Percentiles rank a stretch among this genome's conserved stretches.
phyloP scores from a whole-genome alignment of 129 eudicot genomes.

The Chrysanthemum makinoi region DNA sequence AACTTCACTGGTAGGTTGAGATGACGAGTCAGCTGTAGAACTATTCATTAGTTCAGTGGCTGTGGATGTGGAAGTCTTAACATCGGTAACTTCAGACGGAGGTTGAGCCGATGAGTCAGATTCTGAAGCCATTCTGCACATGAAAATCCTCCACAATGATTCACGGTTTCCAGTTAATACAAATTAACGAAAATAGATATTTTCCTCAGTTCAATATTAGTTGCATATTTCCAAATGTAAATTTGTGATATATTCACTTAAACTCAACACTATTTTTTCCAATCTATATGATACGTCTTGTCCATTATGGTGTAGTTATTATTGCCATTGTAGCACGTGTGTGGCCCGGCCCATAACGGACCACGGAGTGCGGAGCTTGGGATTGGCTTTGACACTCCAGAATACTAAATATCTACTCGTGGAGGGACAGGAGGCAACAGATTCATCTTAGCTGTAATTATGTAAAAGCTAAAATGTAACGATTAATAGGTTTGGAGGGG shows the following conservation, averaged over 20 bases:
- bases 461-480: too few relatives aligned
- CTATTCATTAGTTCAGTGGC: slow-evolving; percentile 27
- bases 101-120: slow-evolving; percentile 37
- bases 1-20: slow-evolving; percentile 35
- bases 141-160: slow-evolving; percentile 19
- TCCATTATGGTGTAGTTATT: not conserved
- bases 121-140: slow-evolving; percentile 70
- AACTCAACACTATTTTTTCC: too few relatives aligned
- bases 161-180: not conserved
- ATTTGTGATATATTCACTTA: too few relatives aligned
- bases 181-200: not conserved
- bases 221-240: too few relatives aligned
- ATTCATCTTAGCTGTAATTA: too few relatives aligned
- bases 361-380: too few relatives aligned
- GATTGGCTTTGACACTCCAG: too few relatives aligned
- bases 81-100: slow-evolving; percentile 37
- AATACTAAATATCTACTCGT: too few relatives aligned
- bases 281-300: not conserved
- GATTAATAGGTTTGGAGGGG: not conserved
- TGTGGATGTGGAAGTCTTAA: slow-evolving; percentile 30
- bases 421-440: too few relatives aligned
- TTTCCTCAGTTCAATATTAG: not conserved
- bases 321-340: not conserved
- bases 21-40: slow-evolving; percentile 37
- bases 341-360: too few relatives aligned